Evolutionary conservation across 2,329 filamentous ascomycete genomes (phyloP).

Genomic region (Fusarium vanettenii): DNA sequence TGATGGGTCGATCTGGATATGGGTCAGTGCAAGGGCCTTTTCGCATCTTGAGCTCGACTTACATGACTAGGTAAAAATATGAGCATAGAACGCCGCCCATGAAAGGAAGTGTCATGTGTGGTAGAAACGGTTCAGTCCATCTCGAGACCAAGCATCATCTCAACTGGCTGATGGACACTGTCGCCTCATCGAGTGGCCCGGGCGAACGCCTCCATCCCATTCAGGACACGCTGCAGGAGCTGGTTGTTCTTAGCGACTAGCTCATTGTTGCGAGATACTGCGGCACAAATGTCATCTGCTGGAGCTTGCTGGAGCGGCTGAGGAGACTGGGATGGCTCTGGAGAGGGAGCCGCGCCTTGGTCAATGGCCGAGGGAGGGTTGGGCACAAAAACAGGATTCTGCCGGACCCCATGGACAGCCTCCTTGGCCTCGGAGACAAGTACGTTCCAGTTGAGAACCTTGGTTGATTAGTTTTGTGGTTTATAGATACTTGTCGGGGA

Average conservation of each 20-base stretch:
- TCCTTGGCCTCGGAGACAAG: not conserved
- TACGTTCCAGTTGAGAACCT: constrained; percentile 1
- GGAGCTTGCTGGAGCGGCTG: no score
- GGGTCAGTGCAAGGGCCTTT: not conserved
- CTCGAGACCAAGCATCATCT: not conserved
- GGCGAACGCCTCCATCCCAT: not conserved
- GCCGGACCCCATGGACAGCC: no score
- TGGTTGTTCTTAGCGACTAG: not conserved
- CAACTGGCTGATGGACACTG: not conserved
- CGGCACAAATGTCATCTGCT: not conserved
- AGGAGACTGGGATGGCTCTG: not conserved
- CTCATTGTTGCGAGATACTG: not conserved
- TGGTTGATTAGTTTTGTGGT: not conserved
- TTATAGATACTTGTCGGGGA: no score
- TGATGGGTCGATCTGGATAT: not conserved
- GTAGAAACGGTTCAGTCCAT: not conserved
- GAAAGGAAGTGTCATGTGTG: no score
- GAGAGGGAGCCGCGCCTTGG: not conserved
- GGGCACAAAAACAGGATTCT: not conserved
- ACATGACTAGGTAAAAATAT: not conserved
- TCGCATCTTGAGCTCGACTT: not conserved
- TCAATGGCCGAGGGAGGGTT: not conserved
- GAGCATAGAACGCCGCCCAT: no score
- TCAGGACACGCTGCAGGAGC: not conserved
- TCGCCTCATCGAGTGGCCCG: not conserved